Base-by-base conservation (phyloP, 2,329 filamentous ascomycete species). In the Pseudomassariella vexata region DNA sequence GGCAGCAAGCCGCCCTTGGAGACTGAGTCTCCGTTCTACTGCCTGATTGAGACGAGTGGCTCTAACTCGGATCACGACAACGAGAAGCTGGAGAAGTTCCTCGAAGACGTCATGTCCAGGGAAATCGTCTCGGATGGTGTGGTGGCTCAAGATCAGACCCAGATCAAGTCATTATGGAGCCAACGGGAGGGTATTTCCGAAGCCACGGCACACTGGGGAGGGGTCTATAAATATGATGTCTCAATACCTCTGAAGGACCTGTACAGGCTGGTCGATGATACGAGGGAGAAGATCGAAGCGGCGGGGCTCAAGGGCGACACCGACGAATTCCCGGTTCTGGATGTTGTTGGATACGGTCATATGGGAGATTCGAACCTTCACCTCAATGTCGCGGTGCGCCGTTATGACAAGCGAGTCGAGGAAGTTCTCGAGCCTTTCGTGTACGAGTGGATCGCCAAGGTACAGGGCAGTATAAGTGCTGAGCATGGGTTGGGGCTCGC, bases 281-380 rank as follows among this genome's bases (percentile, higher is more conserved):
- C 81, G 15, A 75, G 82, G 41, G 77, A 76, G 32, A 79, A 80
- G 32, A 72, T 98, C 44, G 70, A 73, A 2, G 70, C 79, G 33
- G 80, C 81, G 19, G 87, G 88, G 1, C 70, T 96, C 3, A 69
- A 94, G 24, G 84, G 86, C 32, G 80, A 86, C 26, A 77, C 80
- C 5, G 77, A 84, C 35, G 79, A 79, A 27, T 74, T 80, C 54
- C 86, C 89, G 1, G 89, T 94, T 5, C 75, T 94, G 2, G 84
- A 82, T 36, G 89, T 95, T n/a, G 78, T 95, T 14, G 92, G 92
- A 14, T 98, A 95, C 54, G 92, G 92, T 20, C 92, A 98, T 59
- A 96, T 98, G 89, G 94, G 92, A 23, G 92, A 98, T 60, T 79
- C 84, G 4, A 98, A 98, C 61, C 63, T 98, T 44, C 94, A 98